Percentiles rank a stretch among this genome's conserved stretches.
Conservation (phyloP, 805 yeast species). For the Saccharomycodes ludwigii region DNA sequence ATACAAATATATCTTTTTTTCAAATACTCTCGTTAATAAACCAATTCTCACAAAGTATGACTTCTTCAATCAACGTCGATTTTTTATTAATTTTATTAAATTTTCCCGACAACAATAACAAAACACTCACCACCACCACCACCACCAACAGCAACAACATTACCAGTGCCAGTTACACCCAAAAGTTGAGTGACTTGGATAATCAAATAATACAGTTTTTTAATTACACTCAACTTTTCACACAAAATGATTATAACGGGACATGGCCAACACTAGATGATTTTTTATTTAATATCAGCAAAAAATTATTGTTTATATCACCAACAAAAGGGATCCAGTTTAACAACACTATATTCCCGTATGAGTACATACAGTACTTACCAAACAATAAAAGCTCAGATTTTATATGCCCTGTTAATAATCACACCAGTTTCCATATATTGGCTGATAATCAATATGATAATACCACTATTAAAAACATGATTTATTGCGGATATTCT, state of each 20-base stretch:
- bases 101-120: background rate
- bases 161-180: background rate
- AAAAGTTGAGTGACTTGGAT: background rate
- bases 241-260: background rate
- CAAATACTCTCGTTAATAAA: background rate
- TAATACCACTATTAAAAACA: conserved; percentile 20
- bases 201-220: no score
- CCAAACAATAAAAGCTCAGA: background rate
- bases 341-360: background rate
- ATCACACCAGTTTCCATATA: background rate
- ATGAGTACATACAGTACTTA: background rate
- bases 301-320: conserved; percentile 2
- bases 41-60: background rate
- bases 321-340: conserved; percentile 2
- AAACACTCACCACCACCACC: no score
- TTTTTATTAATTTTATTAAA: background rate
- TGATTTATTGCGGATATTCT: conserved; percentile 46
- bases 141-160: background rate
- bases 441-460: conserved; percentile 1
- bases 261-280: background rate
- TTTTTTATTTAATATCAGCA: background rate
- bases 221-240: background rate
- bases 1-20: background rate
- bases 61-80: background rate
- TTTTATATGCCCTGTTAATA: conserved; percentile 3